Conservation (phyloP, 345 rosid species). For the Eucalyptus curtisii region DNA sequence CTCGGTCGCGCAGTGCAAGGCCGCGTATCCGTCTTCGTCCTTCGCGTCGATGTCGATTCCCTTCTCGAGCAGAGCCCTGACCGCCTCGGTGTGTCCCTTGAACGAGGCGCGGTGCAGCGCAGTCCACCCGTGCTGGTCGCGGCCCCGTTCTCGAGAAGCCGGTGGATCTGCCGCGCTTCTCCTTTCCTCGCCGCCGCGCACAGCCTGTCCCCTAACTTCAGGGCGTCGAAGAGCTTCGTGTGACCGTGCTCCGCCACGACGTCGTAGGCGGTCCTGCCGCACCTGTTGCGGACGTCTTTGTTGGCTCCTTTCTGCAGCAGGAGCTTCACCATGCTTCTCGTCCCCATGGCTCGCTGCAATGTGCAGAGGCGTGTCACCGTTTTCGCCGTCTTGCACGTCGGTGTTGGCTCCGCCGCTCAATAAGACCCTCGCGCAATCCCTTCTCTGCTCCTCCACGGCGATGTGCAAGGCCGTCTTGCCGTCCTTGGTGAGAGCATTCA, state of each 20-base stretch:
- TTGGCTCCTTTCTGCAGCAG: slow-evolving; percentile 39
- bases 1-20: slow-evolving; percentile 53
- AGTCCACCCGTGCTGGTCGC: slow-evolving; percentile 59
- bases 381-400: slow-evolving; percentile 2
- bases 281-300: slow-evolving; percentile 28
- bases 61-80: slow-evolving; percentile 23
- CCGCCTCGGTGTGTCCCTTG: slow-evolving; percentile 33
- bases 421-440: slow-evolving; percentile 32
- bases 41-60: slow-evolving; percentile 39
- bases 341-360: slow-evolving; percentile 36
- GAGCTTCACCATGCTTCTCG: slow-evolving; percentile 36
- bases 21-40: slow-evolving; percentile 62
- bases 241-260: slow-evolving; percentile 43
- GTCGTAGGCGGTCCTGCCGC: slow-evolving; percentile 34
- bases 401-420: slow-evolving; percentile 33
- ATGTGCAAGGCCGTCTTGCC: slow-evolving; percentile 42
- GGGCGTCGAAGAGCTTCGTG: slow-evolving; percentile 24
- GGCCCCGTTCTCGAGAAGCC: slow-evolving; percentile 39
- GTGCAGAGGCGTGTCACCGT: slow-evolving; percentile 45
- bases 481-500: slow-evolving; percentile 26
- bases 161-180: slow-evolving; percentile 16
- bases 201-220: slow-evolving; percentile 40
- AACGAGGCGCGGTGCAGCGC: slow-evolving; percentile 54
- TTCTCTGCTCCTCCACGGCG: slow-evolving; percentile 27
- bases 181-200: slow-evolving; percentile 46